Evolutionary conservation across 768 basidiomycete species (phyloP), one percentile per base, ranked within the genome.

Genomic region (Fomitopsis serialis): DNA sequence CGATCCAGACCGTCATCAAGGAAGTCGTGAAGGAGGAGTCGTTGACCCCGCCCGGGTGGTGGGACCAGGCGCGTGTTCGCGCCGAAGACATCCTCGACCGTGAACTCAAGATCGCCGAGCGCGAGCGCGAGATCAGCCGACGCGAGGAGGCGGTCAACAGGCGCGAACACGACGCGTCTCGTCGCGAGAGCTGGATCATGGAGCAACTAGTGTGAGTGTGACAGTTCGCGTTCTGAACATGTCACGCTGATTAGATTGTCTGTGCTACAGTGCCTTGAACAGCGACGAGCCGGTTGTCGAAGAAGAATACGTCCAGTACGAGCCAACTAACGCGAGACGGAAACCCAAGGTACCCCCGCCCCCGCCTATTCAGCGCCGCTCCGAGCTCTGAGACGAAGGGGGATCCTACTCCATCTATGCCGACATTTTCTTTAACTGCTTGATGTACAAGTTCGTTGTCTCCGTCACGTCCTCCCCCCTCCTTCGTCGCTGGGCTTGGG

Each of bases 341-440:
- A 90, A 85, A 84, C 74, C 82, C 83, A 92, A 92, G 89, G 89
- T 92, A 92, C 81, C 88, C 72, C 81, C 86, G 75, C 82, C 85
- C 75, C 74, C 56, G 55, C 54, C 54, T 57, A 36, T 40, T 22
- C 81, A 81, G 77, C 87, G 87, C 81, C 89, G 86, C 79, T 85
- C 88, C 74, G 87, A 89, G 85, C 85, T 90, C 79, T 91, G 85
- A 90, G 89, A 89, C 89, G 89, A 91, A 87, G 89, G 88, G 82
- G 89, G 82, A 69, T 69, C 52, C 47, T 53, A 35, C 61, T 58
- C 56, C 53, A 59, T 40, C 37, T 58, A 64, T 66, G 64, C 59
- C 72, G 69, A 70, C 64, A 67, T 72, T 70, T 74, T 71, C 68
- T 70, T 62, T 63, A 61, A 61, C 63, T 61, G 61, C 61, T 58